Evolutionary conservation across 2,329 filamentous ascomycete species (phyloP), one percentile per base, ranked within the genome.

Genomic region (Diaporthe sp.): DNA sequence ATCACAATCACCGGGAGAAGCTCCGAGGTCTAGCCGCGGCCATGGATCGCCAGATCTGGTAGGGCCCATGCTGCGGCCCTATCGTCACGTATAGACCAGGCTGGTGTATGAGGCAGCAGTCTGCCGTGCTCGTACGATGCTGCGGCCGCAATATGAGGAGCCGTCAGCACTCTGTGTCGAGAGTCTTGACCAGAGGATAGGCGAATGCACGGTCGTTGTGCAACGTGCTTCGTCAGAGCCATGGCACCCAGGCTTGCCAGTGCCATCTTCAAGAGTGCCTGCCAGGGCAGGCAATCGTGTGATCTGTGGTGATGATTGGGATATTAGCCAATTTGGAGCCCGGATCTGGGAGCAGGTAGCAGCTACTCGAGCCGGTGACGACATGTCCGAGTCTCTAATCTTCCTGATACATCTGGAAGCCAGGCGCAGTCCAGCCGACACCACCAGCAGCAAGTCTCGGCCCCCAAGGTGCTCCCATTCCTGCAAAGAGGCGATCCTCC

Each of bases 1-100:
- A 55, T 42, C 65, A 69, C 65, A 39, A 69, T 28, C 65, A 12
- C 49, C 34, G 49, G n/a, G 13, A 12, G 65, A 42, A 39, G n/a
- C 46, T 55, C 49, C 65, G 34, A 69, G 49, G 65, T 69, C 65
- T 69, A 17, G 65, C 49, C 46, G 65, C 19, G 34, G 65, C 65
- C 44, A 39, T 53, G n/a, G 46, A 22, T 51, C 49, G 49, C 49
- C 49, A 69, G 34, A 42, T 19, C 34, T 39, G 44, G 15, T 28
- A 25, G 4, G 65, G 46, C 31, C 65, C 46, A 22, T 22, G 65
- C 46, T 51, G 46, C 65, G 31, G 9, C 31, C 65, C 7, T 39
- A 55, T 55, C 22, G 49, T 55, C 65, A 42, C 31, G 12, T 55
- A 69, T 22, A 42, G 34, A 15, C n/a, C 34, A 39, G 65, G 49